Conservation (phyloP, 2,329 filamentous ascomycete species). For the Fusarium sp. region DNA sequence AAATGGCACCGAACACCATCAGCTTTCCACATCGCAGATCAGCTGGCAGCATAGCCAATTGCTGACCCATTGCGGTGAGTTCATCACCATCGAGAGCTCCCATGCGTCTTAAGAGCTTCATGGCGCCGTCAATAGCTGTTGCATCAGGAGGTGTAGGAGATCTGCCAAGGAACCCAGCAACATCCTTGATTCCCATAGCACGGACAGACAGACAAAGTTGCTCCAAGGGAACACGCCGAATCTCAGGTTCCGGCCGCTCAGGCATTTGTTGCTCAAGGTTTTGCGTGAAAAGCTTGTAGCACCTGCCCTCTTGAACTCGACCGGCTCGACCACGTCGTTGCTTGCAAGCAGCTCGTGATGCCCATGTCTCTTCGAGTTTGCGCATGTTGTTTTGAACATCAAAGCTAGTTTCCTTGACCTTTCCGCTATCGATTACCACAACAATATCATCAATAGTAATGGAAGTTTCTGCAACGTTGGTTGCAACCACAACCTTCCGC, state of each 20-base stretch:
- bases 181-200: constrained; percentile 90
- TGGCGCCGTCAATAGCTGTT: constrained; percentile 85
- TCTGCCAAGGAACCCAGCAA: constrained; percentile 81
- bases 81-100: constrained; percentile 88
- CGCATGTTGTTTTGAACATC: constrained; percentile 94
- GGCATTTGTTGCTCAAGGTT: constrained; percentile 88
- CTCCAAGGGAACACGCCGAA: constrained; percentile 90
- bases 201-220: constrained; percentile 94
- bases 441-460: constrained; percentile 99
- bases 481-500: constrained; percentile 92
- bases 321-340: constrained; percentile 93
- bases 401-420: constrained; percentile 96
- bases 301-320: constrained; percentile 88
- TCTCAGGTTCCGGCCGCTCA: constrained; percentile 91
- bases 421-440: constrained; percentile 92
- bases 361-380: constrained; percentile 94
- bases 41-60: constrained; percentile 94
- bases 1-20: constrained; percentile 94
- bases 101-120: constrained; percentile 83
- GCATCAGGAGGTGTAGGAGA: constrained; percentile 91
- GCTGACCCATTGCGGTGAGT: constrained; percentile 89
- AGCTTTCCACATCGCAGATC: constrained; percentile 94
- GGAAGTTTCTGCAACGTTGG: constrained; percentile 97
- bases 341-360: constrained; percentile 91
- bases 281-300: constrained; percentile 94